Base-by-base conservation (phyloP, 1,139 yeast species). In the Blastobotrys illinoisensis region DNA sequence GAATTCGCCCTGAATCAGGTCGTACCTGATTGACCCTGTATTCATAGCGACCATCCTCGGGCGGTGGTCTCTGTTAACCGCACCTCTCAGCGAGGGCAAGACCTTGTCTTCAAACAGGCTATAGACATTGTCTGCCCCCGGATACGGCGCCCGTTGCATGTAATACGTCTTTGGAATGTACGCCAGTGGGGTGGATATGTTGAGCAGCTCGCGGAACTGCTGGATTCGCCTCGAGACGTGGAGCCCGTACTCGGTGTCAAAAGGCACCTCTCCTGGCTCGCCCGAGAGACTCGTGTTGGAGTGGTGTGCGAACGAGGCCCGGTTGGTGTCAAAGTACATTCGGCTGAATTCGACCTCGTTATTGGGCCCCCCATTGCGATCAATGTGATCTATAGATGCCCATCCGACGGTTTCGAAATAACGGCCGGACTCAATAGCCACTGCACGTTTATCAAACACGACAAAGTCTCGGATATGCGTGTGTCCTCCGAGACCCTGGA, bases 401-500 rank as follows among this genome's bases (percentile, higher is more conserved):
- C 91, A 93, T 0, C 99, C 99, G 18, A 88, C 79, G 0, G 98
- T 91, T 68, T 93, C 99, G 65, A 96, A 81, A 65, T 87, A 93
- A 52, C 97, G 77, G 0, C 99, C 99, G 64, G 96, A 87, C 70
- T 91, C 96, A 24, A 93, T 70, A 0, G 85, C 97, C 0, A 88
- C 82, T 28, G 95, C 80, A 54, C 73, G 74, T 1, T 74, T 71
- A 67, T 93, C 99, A 57, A 82, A 77, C 4, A 82, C 74, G 5
- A 80, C 78, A 68, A 85, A 91, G 70, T 93, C 98, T 59, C 99
- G 77, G 44, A 93, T 83, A 68, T 93, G 99, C 46, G 95, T 84
- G 70, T 93, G 99, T 0, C 98, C 99, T 0, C 98, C 98, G 68
- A 93, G 85, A 66, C 87, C 87, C 65, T 89, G 96, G 51, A 93